A percentile compares a stretch with the other conserved stretches of the same genome.
These are phyloP conservation scores for Oryza officinalis DNA, from an alignment of 176 grass and related monocot genomes.

Conservation along the genomic window DNA sequence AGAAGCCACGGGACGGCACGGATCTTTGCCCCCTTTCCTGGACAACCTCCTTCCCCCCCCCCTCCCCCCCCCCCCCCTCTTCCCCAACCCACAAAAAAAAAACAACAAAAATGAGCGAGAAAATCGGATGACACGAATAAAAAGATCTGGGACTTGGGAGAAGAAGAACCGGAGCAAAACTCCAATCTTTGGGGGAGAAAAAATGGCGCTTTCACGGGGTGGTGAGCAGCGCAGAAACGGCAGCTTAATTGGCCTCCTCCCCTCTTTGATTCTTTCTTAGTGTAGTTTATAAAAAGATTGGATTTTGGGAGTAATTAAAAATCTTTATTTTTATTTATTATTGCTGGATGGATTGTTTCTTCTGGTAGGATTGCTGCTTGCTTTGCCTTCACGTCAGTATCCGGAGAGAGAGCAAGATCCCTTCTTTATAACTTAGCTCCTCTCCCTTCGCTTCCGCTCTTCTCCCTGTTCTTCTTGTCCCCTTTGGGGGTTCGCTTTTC, in stretches of 20 bases:
- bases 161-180: background rate
- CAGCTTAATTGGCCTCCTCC: background rate
- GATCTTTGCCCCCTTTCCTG: background rate
- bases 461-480: background rate
- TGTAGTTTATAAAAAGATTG: background rate
- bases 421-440: background rate
- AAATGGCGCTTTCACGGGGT: slow-evolving; percentile 23
- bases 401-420: slow-evolving; percentile 13
- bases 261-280: background rate
- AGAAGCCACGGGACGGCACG: slow-evolving; percentile 28
- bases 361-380: background rate
- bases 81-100: no score
- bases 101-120: background rate
- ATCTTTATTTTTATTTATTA: background rate
- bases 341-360: background rate
- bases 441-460: background rate
- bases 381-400: slow-evolving; percentile 41
- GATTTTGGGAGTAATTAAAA: slow-evolving; percentile 5
- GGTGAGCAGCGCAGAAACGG: slow-evolving; percentile 17
- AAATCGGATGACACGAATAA: background rate
- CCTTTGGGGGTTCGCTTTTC: background rate
- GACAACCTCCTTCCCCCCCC: background rate
- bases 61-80: no score
- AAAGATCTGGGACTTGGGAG: background rate
- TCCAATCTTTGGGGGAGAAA: background rate